Evolutionary conservation across 345 rosid species (phyloP), one percentile per base, ranked within the genome.

Genomic region (Gossypium bickii): DNA sequence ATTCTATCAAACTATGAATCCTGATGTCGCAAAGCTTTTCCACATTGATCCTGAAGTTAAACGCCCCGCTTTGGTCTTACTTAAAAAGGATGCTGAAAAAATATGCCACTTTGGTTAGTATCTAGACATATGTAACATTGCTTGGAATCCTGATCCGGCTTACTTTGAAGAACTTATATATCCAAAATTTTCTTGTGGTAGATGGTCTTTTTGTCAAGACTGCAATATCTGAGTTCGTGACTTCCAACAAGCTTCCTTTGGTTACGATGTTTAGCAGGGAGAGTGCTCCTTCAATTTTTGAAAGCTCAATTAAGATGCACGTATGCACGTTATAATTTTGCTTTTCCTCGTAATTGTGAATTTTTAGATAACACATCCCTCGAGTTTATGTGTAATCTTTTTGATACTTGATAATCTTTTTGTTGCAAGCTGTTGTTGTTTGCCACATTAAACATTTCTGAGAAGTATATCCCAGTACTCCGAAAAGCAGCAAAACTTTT

Each of bases 11-110:
- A 95, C 98, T 51, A 89, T 83, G 49, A 89, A 82, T 79, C 87
- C 97, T 51, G 94, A 89, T 78, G 91, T 95, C 29, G 99, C 99
- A n/a, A 88, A 93, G 91, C 84, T 93, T 84, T 95, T 95, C 80
- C 94, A 95, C 69, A 75, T 95, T 1, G 97, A 91, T 73, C 83
- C 93, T 34, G 78, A 91, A 79, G 84, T 80, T 71, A 90, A 88
- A 79, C 84, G 98, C 59, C 99, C 99, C 72, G 83, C 97, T 77
- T n/a, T 95, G 80, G 88, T 91, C 81, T 22, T 95, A 84, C 65
- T 91, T 74, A 93, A 95, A 87, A 88, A 72, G 73, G 98, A 93
- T 86, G 93, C 87, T 22, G 97, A 95, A 85, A 91, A 90, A 78
- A 81, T 93, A 78, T 86, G 79, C 83, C 83, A 82, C 79, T 91